Evolutionary conservation across 169 alveolate species (phyloP).

Genomic region (Babesia sp.): DNA sequence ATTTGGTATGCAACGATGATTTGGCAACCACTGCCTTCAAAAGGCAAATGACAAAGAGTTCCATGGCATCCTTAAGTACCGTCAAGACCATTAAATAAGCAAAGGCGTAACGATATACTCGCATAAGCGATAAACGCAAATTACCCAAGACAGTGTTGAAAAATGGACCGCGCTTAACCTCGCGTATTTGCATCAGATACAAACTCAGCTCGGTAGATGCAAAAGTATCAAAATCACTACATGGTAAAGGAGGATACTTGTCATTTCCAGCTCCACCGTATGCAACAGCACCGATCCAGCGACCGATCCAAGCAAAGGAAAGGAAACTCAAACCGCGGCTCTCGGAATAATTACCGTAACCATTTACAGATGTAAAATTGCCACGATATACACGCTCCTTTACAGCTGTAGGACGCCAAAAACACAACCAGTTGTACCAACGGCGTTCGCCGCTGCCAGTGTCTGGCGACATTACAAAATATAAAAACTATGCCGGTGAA

Average conservation of each 20-base stretch:
- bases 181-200: constrained; percentile 16
- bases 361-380: constrained; percentile 12
- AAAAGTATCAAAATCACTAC: constrained; percentile 52
- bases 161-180: constrained; percentile 8
- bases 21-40: constrained; percentile 23
- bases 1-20: neutral
- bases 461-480: neutral
- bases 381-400: neutral
- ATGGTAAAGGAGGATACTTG: constrained; percentile 50
- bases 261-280: constrained; percentile 47
- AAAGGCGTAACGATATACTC: constrained; percentile 40
- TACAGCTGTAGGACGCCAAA: constrained; percentile 9
- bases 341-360: constrained; percentile 19
- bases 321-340: constrained; percentile 49
- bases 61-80: constrained; percentile 50
- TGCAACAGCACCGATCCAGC: constrained; percentile 48
- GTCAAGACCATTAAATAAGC: constrained; percentile 33
- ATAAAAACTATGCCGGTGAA: no score
- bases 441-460: neutral
- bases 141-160: constrained; percentile 47
- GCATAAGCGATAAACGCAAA: constrained; percentile 32
- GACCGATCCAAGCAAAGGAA: constrained; percentile 53
- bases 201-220: constrained; percentile 52
- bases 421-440: neutral
- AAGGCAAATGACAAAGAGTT: constrained; percentile 21